Evolutionary conservation across 2,329 filamentous ascomycete species (phyloP), one percentile per base, ranked within the genome.

Genomic region (Sporothrix pseudoabietina): DNA sequence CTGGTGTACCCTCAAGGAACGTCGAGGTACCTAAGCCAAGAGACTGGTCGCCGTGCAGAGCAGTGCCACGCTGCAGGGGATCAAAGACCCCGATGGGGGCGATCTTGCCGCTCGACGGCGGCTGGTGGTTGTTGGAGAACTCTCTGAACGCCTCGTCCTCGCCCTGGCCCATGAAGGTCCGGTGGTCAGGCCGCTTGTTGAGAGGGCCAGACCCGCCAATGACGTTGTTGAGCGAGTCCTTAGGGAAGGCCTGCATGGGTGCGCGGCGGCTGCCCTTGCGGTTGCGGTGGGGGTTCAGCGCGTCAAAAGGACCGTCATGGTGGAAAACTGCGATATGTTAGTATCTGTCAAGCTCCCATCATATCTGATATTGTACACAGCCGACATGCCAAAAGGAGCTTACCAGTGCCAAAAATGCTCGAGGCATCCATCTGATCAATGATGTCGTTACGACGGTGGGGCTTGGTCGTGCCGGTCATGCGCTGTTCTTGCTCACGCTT

Each of bases 381-480:
- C 41, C 1, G 74, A 39, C 75, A 54, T 9, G 59, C 71, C 44
- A n/a, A 41, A n/a, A 74, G 57, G 83, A 85, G 97, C 94, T 85
- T 82, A 77, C 95, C 94, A 78, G 92, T 93, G 73, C 96, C 95
- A 80, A 97, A 98, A 77, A 98, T 97, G 81, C 94, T 94, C 4
- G 94, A 98, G 75, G 96, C 94, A 84, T 98, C 96, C 76, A 99
- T 85, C 81, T 98, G 95, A 83, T 99, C 96, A 78, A 99, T 98
- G 63, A 98, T 88, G 80, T 99, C 96, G 76, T 98, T 82, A 77
- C 86, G 87, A 71, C 84, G 81, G 77, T 82, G 86, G 14, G 83
- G 81, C 73, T 86, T 86, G 12, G 82, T 78, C 76, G 84, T 77
- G 74, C 88, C 86, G 52, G 86, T 85, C 74, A 88, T 82, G 55